A percentile compares a stretch with the other conserved stretches of the same genome.
Evolutionary conservation across 2,329 filamentous ascomycete species (phyloP).

Genomic region (Catunica adiposa): DNA sequence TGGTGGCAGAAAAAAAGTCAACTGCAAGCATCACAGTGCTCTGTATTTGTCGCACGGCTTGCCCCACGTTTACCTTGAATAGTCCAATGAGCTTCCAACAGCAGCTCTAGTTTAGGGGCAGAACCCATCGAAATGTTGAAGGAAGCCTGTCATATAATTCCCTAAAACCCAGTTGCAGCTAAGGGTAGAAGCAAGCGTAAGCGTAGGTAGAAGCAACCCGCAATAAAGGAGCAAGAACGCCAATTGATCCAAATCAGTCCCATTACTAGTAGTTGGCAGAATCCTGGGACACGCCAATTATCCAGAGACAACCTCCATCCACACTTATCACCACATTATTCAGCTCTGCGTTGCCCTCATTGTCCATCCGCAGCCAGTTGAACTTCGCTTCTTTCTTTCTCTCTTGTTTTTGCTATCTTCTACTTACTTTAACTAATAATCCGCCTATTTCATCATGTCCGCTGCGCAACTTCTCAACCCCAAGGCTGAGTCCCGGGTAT

Average conservation of each 20-base stretch:
- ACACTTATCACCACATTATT: conserved; percentile 11
- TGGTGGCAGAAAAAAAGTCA: conserved; percentile 8
- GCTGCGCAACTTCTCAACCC: conserved; percentile 96
- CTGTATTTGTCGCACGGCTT: conserved; percentile 6
- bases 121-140: background rate
- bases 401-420: conserved; percentile 16
- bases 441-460: conserved; percentile 46
- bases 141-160: background rate
- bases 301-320: conserved; percentile 5
- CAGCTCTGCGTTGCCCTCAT: conserved; percentile 5
- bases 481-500: conserved; percentile 91
- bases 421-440: conserved; percentile 25
- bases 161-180: background rate
- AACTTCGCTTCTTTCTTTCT: conserved; percentile 5
- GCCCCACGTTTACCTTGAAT: background rate
- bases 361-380: background rate
- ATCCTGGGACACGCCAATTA: background rate
- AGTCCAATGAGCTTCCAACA: conserved; percentile 3
- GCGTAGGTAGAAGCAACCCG: background rate
- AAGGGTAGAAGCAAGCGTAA: background rate
- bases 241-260: background rate
- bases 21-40: background rate
- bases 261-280: background rate
- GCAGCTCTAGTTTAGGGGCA: background rate
- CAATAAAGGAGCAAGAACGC: background rate